These are phyloP conservation scores for Epichloe coenophiala DNA, from an alignment of 2,329 filamentous ascomycete genomes.

Conservation along the genomic window DNA sequence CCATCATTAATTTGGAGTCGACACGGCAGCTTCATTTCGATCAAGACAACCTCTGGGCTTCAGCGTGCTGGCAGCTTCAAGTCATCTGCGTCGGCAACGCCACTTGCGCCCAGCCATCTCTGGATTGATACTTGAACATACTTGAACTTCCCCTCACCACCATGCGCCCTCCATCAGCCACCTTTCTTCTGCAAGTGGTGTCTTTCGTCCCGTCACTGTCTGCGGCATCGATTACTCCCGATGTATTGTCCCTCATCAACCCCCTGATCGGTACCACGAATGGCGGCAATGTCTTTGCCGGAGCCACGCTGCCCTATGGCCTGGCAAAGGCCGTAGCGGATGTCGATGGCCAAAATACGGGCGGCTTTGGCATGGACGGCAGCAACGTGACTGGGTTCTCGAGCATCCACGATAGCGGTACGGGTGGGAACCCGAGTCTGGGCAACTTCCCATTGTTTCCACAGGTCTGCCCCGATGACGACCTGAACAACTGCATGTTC, in stretches of 20 bases:
- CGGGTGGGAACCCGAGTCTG: conserved; percentile 27
- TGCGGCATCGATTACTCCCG: neutral
- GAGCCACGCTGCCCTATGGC: conserved; percentile 37
- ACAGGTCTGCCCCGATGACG: conserved; percentile 33
- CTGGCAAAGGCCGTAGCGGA: conserved; percentile 20
- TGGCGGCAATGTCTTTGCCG: conserved; percentile 45
- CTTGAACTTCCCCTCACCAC: neutral
- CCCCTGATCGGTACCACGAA: conserved; percentile 48
- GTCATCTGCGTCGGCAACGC: too few relatives aligned
- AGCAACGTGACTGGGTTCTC: conserved; percentile 38
- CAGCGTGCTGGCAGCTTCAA: too few relatives aligned
- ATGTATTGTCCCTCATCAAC: conserved; percentile 29
- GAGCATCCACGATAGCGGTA: conserved; percentile 34
- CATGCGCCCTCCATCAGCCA: neutral
- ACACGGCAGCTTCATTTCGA: too few relatives aligned
- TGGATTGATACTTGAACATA: neutral
- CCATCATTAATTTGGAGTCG: too few relatives aligned
- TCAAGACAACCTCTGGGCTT: too few relatives aligned
- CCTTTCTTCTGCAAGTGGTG: neutral
- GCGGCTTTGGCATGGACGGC: conserved; percentile 36
- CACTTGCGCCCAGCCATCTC: too few relatives aligned
- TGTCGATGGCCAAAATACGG: conserved; percentile 30
- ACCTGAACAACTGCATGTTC: conserved; percentile 36
- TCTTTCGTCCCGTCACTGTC: neutral
- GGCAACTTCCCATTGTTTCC: conserved; percentile 40